Percentiles rank a stretch among this genome's conserved stretches.
Conservation (phyloP, 768 basidiomycete genomes). For the Saitozyma sp. region DNA sequence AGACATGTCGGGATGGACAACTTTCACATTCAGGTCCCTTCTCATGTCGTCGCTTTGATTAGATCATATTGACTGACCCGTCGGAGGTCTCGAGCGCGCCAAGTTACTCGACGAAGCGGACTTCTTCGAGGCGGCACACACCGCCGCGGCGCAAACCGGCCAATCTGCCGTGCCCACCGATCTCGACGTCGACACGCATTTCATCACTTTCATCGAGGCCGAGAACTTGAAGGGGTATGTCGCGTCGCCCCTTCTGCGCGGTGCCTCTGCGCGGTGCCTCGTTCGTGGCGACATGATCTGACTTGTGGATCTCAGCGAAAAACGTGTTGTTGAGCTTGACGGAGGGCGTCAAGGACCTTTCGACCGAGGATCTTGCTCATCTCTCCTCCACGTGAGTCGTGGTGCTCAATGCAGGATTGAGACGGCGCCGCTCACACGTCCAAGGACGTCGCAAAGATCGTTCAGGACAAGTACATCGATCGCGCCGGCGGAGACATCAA, state of each 20-base stretch:
- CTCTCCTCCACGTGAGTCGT: constrained; percentile 41
- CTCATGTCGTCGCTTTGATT: too few relatives aligned
- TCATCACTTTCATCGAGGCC: constrained; percentile 79
- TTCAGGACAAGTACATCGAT: constrained; percentile 65
- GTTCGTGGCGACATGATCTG: neutral
- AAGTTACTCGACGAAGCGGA: constrained; percentile 70
- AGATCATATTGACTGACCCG: neutral
- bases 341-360: constrained; percentile 75
- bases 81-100: constrained; percentile 67
- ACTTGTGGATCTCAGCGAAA: constrained; percentile 18
- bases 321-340: constrained; percentile 77
- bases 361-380: constrained; percentile 57
- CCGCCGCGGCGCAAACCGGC: constrained; percentile 66
- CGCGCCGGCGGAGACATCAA: constrained; percentile 59
- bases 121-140: constrained; percentile 76
- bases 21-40: too few relatives aligned
- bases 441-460: constrained; percentile 67
- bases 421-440: neutral
- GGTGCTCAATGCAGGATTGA: neutral
- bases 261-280: too few relatives aligned
- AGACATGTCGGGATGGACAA: too few relatives aligned
- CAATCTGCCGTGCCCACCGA: constrained; percentile 67
- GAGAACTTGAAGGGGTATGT: constrained; percentile 54
- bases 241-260: too few relatives aligned
- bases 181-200: constrained; percentile 76